Base-by-base conservation (phyloP, 805 yeast species). In the Metschnikowia continentalis region DNA sequence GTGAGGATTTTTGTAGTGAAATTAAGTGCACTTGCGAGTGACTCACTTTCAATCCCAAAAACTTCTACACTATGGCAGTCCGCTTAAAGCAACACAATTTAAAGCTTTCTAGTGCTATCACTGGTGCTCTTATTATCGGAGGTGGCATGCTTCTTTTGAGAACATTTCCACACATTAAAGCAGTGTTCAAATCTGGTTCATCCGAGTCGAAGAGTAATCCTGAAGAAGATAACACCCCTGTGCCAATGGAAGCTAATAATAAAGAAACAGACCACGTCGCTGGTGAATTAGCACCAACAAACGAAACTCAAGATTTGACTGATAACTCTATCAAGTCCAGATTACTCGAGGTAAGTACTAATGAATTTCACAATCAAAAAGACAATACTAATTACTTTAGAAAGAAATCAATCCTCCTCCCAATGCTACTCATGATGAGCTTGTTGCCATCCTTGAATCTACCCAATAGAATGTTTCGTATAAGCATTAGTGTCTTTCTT, bases 101-200 rank as follows among this genome's bases (percentile, higher is more conserved):
- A 48, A 56, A 56, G 38, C 45, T 61, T 3, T 49, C 63, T 8
- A 39, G 54, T 1, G 61, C 70, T 3, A 65, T 78, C 3, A 66
- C 79, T 2, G 72, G 80, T 7, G 75, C 74, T 0, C 72, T 71
- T 11, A 56, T 75, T 3, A 47, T 77, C 11, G 80, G 80, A 22
- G 74, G 76, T 3, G 66, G 76, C 0, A 62, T 71, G 26, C 42
- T 79, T 5, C 52, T 78, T 8, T 63, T 79, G 51, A 70, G 70
- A 48, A 79, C 81, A 4, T 79, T 71, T 52, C 83, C 83, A n/a
- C 82, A 79, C 54, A 62, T 78, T 39, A 64, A 63, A 49, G 54
- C 64, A n/a, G 51, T 70, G 15, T 60, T 53, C 47, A 53, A 61
- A 19, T 62, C 54, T 45, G 66, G n/a, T n/a, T 30, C 37, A 17